Evolutionary conservation across 208 protist species (phyloP).

Genomic region (Trichomonas gallinae): DNA sequence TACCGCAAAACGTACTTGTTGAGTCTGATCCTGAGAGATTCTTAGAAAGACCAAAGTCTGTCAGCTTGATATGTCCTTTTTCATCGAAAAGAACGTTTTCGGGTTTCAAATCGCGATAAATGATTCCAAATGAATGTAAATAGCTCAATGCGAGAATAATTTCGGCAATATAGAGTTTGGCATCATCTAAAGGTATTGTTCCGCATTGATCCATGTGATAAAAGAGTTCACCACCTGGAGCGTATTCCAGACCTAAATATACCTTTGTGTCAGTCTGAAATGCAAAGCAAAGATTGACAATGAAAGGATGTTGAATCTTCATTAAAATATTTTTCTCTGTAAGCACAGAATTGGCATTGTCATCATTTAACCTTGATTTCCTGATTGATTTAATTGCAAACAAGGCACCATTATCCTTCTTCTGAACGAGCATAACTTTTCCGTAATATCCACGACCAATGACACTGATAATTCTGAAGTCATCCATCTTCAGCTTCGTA

Average conservation of each 20-base stretch:
- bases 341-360: background rate
- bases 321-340: slow-evolving; percentile 49
- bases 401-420: slow-evolving; percentile 44
- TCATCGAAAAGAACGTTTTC: slow-evolving; percentile 52
- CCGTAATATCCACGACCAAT: slow-evolving; percentile 54
- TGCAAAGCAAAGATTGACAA: slow-evolving; percentile 49
- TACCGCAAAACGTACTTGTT: slow-evolving; percentile 55
- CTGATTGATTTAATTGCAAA: slow-evolving; percentile 53
- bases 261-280: slow-evolving; percentile 52
- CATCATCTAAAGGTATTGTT: slow-evolving; percentile 40
- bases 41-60: slow-evolving; percentile 57
- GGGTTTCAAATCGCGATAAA: slow-evolving; percentile 51
- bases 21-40: slow-evolving; percentile 23
- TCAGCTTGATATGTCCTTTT: slow-evolving; percentile 36
- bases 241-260: slow-evolving; percentile 50
- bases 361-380: slow-evolving; percentile 26
- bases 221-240: slow-evolving; percentile 57
- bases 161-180: slow-evolving; percentile 48
- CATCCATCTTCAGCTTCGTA: slow-evolving; percentile 27
- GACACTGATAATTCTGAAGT: slow-evolving; percentile 50
- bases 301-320: slow-evolving; percentile 45
- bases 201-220: slow-evolving; percentile 46
- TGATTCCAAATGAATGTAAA: slow-evolving; percentile 44
- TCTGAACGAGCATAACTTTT: slow-evolving; percentile 46
- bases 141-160: slow-evolving; percentile 46